Evolutionary conservation across 2,329 filamentous ascomycete species (phyloP), one percentile per base, ranked within the genome.

Genomic region (Alternaria viburni): DNA sequence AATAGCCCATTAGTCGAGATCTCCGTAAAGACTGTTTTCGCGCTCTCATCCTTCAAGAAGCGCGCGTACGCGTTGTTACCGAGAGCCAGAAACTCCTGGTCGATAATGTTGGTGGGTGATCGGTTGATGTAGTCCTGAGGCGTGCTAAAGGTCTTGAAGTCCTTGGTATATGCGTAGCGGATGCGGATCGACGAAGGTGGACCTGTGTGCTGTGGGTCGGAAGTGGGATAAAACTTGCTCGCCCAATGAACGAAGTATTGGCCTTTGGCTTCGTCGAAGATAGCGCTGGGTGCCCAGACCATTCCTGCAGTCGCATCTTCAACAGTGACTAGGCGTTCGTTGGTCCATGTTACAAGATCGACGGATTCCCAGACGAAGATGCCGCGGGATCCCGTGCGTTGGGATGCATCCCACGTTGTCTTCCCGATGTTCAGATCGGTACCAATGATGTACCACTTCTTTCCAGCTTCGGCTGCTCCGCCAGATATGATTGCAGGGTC

Each of bases 241-340:
- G 85, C 77, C 85, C 84, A 86, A 72, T 84, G 83, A 49, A 86
- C 80, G 17, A 83, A 80, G 71, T 83, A 86, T 46, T 82, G 79
- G 15, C 73, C 69, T 69, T 83, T 82, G 1, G 76, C 73, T 0
- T 80, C 76, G 65, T 88, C 85, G 82, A 83, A 88, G 55, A 87
- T 83, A 0, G 86, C 86, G 54, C 85, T 83, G 0, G 86, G 86
- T 0, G 86, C 86, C 86, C 86, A 88, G 0, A 87, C 85, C 86
- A 87, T 88, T 4, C 86, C 86, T 0, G 85, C 86, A 4, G 81
- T 83, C n/a, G 74, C 73, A 60, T 86, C 82, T 67, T 87, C 86
- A 11, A 88, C 85, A 0, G 72, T 75, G 1, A 85, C 81, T 2
- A 88, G 77, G 6, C 84, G 76, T 69, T 87, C 85, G 12, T 77